Evolutionary conservation across 495 filamentous ascomycete species (phyloP).

Genomic region (Penicillium argentinense): DNA sequence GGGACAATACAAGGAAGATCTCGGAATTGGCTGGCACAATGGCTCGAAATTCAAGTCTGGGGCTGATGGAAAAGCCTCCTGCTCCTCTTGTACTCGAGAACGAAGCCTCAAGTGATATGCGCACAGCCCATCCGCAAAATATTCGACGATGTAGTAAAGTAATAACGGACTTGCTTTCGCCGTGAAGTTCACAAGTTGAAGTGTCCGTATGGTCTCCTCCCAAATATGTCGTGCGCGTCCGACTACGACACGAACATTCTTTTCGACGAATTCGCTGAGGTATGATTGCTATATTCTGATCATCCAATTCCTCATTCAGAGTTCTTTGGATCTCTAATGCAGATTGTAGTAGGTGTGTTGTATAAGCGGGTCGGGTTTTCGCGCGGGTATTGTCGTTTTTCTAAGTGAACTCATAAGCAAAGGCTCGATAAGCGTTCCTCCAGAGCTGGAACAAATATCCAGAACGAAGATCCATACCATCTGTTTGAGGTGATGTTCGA

Average conservation of each 20-base stretch:
- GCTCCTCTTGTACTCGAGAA: constrained; percentile 5
- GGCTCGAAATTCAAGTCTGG: constrained; percentile 4
- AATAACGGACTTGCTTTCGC: constrained; percentile 1
- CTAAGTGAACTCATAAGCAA: constrained; percentile 5
- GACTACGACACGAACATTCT: constrained; percentile 8
- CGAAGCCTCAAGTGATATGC: not conserved
- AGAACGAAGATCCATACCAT: constrained; percentile 4
- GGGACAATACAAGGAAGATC: not conserved
- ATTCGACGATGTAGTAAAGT: constrained; percentile 1
- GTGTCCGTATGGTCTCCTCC: not conserved
- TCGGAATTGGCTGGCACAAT: constrained; percentile 5
- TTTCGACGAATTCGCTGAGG: constrained; percentile 6
- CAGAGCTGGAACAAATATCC: not conserved
- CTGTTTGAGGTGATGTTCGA: constrained; percentile 4
- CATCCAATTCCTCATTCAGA: constrained; percentile 3
- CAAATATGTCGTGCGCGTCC: not conserved
- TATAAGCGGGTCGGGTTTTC: not conserved
- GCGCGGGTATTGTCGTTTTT: not conserved
- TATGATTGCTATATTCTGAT: not conserved
- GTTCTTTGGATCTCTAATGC: constrained; percentile 1
- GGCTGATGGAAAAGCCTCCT: constrained; percentile 8
- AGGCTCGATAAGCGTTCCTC: not conserved
- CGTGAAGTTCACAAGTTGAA: constrained; percentile 2
- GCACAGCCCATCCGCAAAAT: not conserved
- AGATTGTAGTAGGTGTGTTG: constrained; percentile 6